phyloP scores from a whole-genome alignment of 2,329 filamentous ascomycete species.

The Cladobotryum mycophilum region DNA sequence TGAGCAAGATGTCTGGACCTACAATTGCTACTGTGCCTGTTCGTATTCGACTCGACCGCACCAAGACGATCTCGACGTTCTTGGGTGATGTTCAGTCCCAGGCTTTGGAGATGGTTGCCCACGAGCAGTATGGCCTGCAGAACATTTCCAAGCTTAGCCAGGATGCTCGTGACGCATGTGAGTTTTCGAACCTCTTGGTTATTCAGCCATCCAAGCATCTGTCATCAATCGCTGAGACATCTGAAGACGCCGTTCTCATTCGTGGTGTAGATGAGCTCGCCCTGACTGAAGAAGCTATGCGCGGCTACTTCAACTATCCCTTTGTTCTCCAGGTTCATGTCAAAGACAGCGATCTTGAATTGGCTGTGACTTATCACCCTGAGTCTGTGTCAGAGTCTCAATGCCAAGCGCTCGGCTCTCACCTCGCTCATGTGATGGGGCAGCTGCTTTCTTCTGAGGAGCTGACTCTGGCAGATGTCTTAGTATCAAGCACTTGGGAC shows the following conservation, averaged over 20 bases:
- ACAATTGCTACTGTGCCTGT: conserved; percentile 13
- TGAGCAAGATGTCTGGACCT: background rate
- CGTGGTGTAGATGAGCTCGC: background rate
- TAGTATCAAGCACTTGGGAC: conserved; percentile 3
- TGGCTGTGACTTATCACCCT: background rate
- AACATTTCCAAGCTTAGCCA: conserved; percentile 4
- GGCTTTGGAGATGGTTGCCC: conserved; percentile 8
- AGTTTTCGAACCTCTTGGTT: conserved; percentile 5
- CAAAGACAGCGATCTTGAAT: background rate
- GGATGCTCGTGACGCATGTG: conserved; percentile 3
- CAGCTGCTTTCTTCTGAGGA: background rate
- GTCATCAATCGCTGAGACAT: background rate
- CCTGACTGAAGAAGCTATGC: conserved; percentile 1
- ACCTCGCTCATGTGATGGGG: background rate
- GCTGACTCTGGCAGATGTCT: background rate
- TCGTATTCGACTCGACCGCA: conserved; percentile 8
- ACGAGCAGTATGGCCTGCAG: conserved; percentile 7
- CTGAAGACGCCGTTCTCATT: too few species aligned
- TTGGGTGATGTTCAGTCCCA: conserved; percentile 12
- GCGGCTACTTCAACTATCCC: conserved; percentile 6
- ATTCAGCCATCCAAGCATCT: background rate
- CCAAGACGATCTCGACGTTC: conserved; percentile 5
- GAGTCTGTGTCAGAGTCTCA: background rate
- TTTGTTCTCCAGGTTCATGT: background rate
- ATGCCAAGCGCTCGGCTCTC: background rate